A percentile compares a stretch with the other conserved stretches of the same genome.
phyloP scores from a whole-genome alignment of 2,329 filamentous ascomycete species.

The Fusarium sp. region DNA sequence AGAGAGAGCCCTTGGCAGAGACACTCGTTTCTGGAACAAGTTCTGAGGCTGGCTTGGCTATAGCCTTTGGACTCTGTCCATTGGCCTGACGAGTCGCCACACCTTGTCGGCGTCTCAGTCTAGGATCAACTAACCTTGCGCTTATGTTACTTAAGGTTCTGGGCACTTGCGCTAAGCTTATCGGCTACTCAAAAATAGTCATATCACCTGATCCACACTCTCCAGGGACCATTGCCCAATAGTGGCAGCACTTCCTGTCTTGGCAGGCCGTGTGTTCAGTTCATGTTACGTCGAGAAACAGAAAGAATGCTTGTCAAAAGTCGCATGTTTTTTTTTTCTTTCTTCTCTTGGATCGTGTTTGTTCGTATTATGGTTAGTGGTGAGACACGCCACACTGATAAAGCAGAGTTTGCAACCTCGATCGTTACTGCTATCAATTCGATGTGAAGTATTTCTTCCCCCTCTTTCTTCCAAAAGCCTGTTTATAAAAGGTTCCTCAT shows the following conservation, averaged over 20 bases:
- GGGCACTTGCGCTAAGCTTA: slow-evolving; percentile 39
- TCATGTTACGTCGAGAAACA: slow-evolving; percentile 6
- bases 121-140: slow-evolving; percentile 25
- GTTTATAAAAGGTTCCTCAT: neutral
- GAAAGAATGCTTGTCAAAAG: neutral
- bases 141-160: slow-evolving; percentile 38
- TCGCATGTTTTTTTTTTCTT: neutral
- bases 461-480: neutral
- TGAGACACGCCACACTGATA: slow-evolving; percentile 5
- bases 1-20: neutral
- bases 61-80: neutral
- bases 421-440: neutral
- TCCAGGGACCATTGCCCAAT: slow-evolving; percentile 20
- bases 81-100: slow-evolving; percentile 17
- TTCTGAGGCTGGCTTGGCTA: slow-evolving; percentile 25
- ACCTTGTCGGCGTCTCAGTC: slow-evolving; percentile 9
- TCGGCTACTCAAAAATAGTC: slow-evolving; percentile 23
- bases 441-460: neutral
- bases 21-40: slow-evolving; percentile 26
- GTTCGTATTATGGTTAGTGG: neutral
- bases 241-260: neutral
- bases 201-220: slow-evolving; percentile 9
- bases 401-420: neutral
- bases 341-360: neutral
- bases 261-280: slow-evolving; percentile 11